These are phyloP conservation scores for Lactarius tabidus DNA, from an alignment of 768 basidiomycete genomes.

Conservation along the genomic window DNA sequence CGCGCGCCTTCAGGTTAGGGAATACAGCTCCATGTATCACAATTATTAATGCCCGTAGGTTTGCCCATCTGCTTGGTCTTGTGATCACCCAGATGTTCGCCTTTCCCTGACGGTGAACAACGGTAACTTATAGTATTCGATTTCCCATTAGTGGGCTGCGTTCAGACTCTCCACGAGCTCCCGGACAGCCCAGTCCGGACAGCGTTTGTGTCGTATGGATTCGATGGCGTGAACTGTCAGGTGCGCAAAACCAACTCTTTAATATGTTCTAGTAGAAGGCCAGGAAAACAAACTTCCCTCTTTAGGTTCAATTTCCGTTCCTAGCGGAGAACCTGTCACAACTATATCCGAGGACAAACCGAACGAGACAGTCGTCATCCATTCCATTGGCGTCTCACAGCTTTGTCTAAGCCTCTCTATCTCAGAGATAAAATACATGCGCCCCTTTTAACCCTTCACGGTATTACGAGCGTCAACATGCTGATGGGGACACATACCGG, in stretches of 20 bases:
- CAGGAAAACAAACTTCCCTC: not conserved
- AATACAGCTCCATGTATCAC: not conserved
- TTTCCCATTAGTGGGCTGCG: not conserved
- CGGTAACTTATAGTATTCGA: not conserved
- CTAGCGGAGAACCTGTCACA: not conserved
- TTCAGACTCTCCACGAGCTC: not conserved
- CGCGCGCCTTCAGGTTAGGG: not conserved
- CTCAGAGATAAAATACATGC: too few relatives aligned
- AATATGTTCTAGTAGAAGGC: not conserved
- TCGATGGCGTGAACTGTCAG: not conserved
- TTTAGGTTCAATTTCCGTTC: not conserved
- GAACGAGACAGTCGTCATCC: too few relatives aligned
- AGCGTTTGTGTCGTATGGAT: not conserved
- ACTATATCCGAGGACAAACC: too few relatives aligned
- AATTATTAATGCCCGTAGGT: not conserved
- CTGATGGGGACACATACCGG: too few relatives aligned
- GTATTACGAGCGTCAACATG: too few relatives aligned
- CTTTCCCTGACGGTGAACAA: not conserved
- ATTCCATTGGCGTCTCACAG: too few relatives aligned
- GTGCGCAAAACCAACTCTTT: not conserved
- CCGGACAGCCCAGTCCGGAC: not conserved
- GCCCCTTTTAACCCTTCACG: too few relatives aligned
- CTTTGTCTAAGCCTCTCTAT: too few relatives aligned
- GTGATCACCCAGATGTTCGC: too few relatives aligned
- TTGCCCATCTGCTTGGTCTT: not conserved